Evolutionary conservation across 306 rosid genomes (phyloP).

Genomic region (Ceratonia siliqua): DNA sequence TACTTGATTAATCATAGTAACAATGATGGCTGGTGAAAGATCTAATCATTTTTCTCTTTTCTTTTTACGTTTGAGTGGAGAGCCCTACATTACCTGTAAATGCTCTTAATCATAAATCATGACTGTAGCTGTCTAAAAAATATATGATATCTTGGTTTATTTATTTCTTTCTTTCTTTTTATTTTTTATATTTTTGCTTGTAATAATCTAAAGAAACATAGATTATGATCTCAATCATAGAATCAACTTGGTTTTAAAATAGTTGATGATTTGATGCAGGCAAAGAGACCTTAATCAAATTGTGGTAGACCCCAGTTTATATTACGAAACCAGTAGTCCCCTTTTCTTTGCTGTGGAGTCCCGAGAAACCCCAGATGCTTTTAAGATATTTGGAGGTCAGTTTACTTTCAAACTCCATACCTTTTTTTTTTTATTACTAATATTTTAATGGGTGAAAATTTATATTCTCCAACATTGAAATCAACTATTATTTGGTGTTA

Average conservation of each 20-base stretch:
- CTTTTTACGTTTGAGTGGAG: slow-evolving; percentile 1
- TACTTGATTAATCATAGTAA: neutral
- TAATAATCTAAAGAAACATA: neutral
- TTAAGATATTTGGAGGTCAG: slow-evolving; percentile 59
- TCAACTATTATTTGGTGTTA: no score
- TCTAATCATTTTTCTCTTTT: neutral
- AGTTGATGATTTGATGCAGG: slow-evolving; percentile 43
- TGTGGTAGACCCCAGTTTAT: slow-evolving; percentile 66
- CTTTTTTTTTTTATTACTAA: no score
- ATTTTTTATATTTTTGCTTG: neutral
- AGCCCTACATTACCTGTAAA: slow-evolving; percentile 8
- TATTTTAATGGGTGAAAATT: no score
- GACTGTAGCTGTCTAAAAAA: neutral
- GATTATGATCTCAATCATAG: neutral
- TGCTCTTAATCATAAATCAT: slow-evolving; percentile 8
- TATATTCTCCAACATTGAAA: no score
- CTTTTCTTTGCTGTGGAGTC: slow-evolving; percentile 67
- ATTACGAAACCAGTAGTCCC: slow-evolving; percentile 43
- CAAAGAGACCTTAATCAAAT: slow-evolving; percentile 47
- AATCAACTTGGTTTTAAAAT: neutral
- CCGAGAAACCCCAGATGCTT: slow-evolving; percentile 62
- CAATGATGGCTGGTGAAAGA: neutral
- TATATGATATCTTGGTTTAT: neutral
- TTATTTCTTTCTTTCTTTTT: neutral
- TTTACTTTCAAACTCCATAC: neutral